Conservation (phyloP, 768 basidiomycete species). For the Mycena chlorophos region DNA sequence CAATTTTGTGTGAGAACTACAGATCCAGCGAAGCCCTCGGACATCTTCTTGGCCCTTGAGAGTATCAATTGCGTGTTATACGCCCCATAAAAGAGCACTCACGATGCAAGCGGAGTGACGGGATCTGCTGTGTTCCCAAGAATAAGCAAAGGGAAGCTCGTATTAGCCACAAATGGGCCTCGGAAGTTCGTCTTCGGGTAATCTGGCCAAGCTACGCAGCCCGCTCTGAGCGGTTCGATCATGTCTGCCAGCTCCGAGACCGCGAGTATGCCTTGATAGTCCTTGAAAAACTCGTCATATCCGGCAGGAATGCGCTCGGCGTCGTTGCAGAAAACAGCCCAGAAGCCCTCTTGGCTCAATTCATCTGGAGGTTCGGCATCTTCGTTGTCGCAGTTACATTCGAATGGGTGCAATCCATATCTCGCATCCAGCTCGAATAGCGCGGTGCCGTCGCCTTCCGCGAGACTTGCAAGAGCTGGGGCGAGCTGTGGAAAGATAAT, state of each 20-base stretch:
- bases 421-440: slow-evolving; percentile 30
- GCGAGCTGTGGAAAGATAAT: slow-evolving; percentile 34
- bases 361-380: slow-evolving; percentile 3
- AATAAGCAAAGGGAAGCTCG: slow-evolving; percentile 2
- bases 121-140: slow-evolving; percentile 17
- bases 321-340: slow-evolving; percentile 2
- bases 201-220: not conserved
- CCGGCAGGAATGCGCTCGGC: not conserved
- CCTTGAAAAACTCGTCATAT: slow-evolving; percentile 1
- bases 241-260: not conserved
- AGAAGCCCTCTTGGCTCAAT: too few species aligned
- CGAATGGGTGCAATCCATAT: slow-evolving; percentile 21
- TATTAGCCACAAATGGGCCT: slow-evolving; percentile 12
- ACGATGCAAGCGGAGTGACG: slow-evolving; percentile 18
- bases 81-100: slow-evolving; percentile 5
- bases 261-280: not conserved
- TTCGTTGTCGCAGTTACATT: slow-evolving; percentile 30
- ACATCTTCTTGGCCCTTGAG: slow-evolving; percentile 11
- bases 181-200: slow-evolving; percentile 1
- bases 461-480: slow-evolving; percentile 34
- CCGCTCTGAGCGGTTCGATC: not conserved
- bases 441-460: slow-evolving; percentile 29
- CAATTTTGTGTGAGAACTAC: slow-evolving; percentile 22
- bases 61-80: not conserved
- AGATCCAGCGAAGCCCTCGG: slow-evolving; percentile 18